phyloP scores from a whole-genome alignment of 345 rosid genomes.

The Chamaenerion angustifolium region DNA sequence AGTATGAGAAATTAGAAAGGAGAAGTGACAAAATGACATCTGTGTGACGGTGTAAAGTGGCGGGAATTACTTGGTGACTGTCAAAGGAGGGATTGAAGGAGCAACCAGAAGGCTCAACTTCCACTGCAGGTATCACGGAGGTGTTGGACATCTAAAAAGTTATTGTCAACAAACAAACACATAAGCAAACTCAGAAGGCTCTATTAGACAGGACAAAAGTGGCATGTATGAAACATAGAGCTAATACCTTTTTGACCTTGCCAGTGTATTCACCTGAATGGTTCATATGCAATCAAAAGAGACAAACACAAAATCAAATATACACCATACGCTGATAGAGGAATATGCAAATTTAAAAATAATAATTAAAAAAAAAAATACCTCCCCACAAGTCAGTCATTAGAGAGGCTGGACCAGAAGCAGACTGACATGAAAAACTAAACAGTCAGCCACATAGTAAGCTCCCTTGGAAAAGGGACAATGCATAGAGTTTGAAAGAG shows the following conservation, averaged over 20 bases:
- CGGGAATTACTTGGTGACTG: slow-evolving; percentile 57
- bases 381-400: slow-evolving; percentile 72
- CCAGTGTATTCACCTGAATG: slow-evolving; percentile 31
- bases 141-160: slow-evolving; percentile 28
- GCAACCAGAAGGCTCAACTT: slow-evolving; percentile 87
- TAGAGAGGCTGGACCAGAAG: slow-evolving; percentile 21
- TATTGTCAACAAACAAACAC: background rate
- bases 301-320: background rate
- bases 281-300: slow-evolving; percentile 1
- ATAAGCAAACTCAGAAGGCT: background rate
- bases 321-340: background rate
- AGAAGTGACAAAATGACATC: no score
- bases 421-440: slow-evolving; percentile 20
- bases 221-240: background rate
- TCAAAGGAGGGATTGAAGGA: slow-evolving; percentile 75
- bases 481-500: no score
- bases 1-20: background rate
- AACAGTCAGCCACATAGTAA: slow-evolving; percentile 1
- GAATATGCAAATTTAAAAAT: background rate
- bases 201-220: background rate
- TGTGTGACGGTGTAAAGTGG: background rate
- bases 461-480: no score
- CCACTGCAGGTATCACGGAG: slow-evolving; percentile 75
- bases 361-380: slow-evolving; percentile 13
- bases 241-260: slow-evolving; percentile 39